Conservation (phyloP, 257 asterid genomes). For the Plantago elongata region DNA sequence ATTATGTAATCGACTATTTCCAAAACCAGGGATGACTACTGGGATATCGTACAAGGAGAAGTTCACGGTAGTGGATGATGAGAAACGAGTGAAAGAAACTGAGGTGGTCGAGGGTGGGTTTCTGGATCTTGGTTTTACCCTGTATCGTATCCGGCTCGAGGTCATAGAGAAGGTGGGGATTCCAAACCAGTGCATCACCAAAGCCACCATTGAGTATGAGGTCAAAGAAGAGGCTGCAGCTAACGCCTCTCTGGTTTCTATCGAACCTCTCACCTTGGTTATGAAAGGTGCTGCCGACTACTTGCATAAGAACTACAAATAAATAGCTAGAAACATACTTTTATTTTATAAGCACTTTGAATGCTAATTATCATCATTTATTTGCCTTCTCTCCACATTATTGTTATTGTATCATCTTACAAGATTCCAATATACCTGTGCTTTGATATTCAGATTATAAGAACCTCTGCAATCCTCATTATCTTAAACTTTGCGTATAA, state of each 20-base stretch:
- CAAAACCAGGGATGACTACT: neutral
- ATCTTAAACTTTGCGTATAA: no score
- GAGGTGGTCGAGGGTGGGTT: constrained; percentile 24
- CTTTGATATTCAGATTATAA: no score
- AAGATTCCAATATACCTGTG: no score
- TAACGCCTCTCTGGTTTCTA: constrained; percentile 25
- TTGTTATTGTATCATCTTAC: no score
- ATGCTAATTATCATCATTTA: no score
- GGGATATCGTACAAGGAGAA: constrained; percentile 20
- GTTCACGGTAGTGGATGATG: constrained; percentile 22
- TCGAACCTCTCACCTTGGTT: constrained; percentile 21
- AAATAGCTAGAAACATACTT: no score
- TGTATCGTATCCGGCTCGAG: constrained; percentile 25
- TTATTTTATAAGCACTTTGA: no score
- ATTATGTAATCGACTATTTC: no score
- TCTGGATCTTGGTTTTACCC: constrained; percentile 26
- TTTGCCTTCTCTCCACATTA: no score
- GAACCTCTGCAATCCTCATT: no score
- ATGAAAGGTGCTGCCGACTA: constrained; percentile 27
- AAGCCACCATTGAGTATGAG: constrained; percentile 30
- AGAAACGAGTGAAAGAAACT: constrained; percentile 21
- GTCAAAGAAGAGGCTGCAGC: constrained; percentile 31
- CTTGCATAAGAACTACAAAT: neutral
- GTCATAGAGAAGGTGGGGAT: constrained; percentile 21
- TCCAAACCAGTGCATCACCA: constrained; percentile 30